Conservation (phyloP, 2,329 filamentous ascomycete species). For the Botrytis paeoniae region DNA sequence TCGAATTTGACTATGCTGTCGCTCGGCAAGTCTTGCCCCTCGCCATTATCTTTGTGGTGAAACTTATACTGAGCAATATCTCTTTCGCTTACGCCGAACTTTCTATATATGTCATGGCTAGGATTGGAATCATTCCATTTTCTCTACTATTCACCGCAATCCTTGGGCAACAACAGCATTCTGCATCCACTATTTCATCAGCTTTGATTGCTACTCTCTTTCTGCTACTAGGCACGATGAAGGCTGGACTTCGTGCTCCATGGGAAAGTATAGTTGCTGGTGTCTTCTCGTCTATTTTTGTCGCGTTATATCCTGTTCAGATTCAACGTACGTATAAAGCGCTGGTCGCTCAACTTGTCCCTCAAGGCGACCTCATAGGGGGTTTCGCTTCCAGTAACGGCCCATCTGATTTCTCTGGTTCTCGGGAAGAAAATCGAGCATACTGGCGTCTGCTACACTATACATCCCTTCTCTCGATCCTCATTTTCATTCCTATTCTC, state of each 20-base stretch:
- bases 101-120: slow-evolving; percentile 50
- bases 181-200: slow-evolving; percentile 48
- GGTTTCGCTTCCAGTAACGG: slow-evolving; percentile 33
- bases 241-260: slow-evolving; percentile 42
- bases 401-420: slow-evolving; percentile 33
- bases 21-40: slow-evolving; percentile 48
- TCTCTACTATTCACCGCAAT: slow-evolving; percentile 48
- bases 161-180: slow-evolving; percentile 46
- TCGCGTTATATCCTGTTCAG: slow-evolving; percentile 50
- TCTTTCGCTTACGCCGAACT: slow-evolving; percentile 53
- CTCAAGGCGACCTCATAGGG: slow-evolving; percentile 44
- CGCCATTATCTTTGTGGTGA: slow-evolving; percentile 49
- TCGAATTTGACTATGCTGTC: slow-evolving; percentile 50
- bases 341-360: slow-evolving; percentile 44
- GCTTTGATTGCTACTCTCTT: slow-evolving; percentile 50
- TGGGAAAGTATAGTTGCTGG: slow-evolving; percentile 52
- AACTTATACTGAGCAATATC: slow-evolving; percentile 51
- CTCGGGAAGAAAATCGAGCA: slow-evolving; percentile 47
- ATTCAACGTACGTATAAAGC: slow-evolving; percentile 49
- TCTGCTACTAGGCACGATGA: slow-evolving; percentile 43
- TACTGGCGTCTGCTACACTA: slow-evolving; percentile 53
- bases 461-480: slow-evolving; percentile 47
- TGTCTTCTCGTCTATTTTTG: slow-evolving; percentile 50
- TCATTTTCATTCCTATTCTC: slow-evolving; percentile 48
- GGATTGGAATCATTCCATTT: slow-evolving; percentile 50